phyloP scores from a whole-genome alignment of 495 filamentous ascomycete genomes.

The Letharia lupina region DNA sequence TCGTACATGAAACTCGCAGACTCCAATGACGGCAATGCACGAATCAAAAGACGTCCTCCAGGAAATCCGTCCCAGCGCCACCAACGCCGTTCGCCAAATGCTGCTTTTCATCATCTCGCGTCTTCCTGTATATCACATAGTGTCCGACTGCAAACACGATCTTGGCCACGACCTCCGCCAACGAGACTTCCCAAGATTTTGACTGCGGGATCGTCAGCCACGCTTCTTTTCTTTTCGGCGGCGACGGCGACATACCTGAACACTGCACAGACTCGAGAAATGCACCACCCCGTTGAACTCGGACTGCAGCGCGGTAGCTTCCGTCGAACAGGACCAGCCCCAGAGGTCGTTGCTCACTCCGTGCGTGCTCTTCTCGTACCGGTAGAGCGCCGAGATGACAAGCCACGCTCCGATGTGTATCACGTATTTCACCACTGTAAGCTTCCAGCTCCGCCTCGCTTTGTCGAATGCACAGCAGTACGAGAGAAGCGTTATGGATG shows the following conservation, averaged over 20 bases:
- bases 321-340: conserved; percentile 18
- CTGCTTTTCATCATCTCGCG: conserved; percentile 14
- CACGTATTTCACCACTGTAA: conserved; percentile 17
- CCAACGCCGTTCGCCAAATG: conserved; percentile 18
- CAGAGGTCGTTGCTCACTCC: conserved; percentile 20
- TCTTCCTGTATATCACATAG: conserved; percentile 19
- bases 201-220: conserved; percentile 8
- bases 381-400: conserved; percentile 17
- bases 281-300: conserved; percentile 16
- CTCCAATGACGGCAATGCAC: not conserved
- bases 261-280: conserved; percentile 15
- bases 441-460: conserved; percentile 20
- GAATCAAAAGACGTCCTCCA: conserved; percentile 17
- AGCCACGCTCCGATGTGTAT: conserved; percentile 21
- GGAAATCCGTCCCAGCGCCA: conserved; percentile 14
- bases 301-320: conserved; percentile 13
- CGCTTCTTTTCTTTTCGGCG: not conserved
- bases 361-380: conserved; percentile 19
- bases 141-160: conserved; percentile 19
- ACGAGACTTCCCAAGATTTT: conserved; percentile 19
- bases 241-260: conserved; percentile 7
- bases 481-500: conserved; percentile 10
- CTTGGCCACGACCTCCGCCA: conserved; percentile 19
- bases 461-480: conserved; percentile 18
- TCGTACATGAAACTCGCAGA: not conserved